A percentile compares a stretch with the other conserved stretches of the same genome.
Conservation (phyloP, 2,329 filamentous ascomycete species). For the Sporothrix protearum region DNA sequence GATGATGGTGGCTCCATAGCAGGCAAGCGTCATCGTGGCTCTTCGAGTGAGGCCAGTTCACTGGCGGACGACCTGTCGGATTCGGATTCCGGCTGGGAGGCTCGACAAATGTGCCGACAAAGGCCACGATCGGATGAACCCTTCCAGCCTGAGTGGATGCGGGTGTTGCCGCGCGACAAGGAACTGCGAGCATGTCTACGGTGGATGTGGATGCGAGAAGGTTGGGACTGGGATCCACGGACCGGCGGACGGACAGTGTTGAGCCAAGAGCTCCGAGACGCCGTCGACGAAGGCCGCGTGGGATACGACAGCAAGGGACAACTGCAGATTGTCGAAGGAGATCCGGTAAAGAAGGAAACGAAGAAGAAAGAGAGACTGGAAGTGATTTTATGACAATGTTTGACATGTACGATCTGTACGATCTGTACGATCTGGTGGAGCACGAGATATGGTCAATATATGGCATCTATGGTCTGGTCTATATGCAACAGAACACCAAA, state of each 20-base stretch:
- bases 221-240: slow-evolving; percentile 72
- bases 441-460: not conserved
- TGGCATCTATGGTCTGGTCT: not conserved
- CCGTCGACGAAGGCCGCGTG: slow-evolving; percentile 57
- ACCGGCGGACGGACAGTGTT: slow-evolving; percentile 62
- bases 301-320: slow-evolving; percentile 51
- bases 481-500: not conserved
- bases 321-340: slow-evolving; percentile 32
- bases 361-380: not conserved
- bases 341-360: not conserved
- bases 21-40: not conserved
- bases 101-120: not conserved
- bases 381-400: not conserved
- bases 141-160: slow-evolving; percentile 88
- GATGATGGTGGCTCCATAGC: slow-evolving; percentile 29
- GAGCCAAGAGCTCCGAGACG: slow-evolving; percentile 49
- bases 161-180: slow-evolving; percentile 78
- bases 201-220: slow-evolving; percentile 90
- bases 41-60: not conserved
- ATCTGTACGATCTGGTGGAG: not conserved
- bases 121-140: slow-evolving; percentile 31
- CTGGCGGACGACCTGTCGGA: too few relatives aligned
- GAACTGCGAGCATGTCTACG: slow-evolving; percentile 80
- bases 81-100: not conserved
- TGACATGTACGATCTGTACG: not conserved